Base-by-base conservation (phyloP, 1,284 basidiomycete genomes). In the Uromyces viciae-fabae region DNA sequence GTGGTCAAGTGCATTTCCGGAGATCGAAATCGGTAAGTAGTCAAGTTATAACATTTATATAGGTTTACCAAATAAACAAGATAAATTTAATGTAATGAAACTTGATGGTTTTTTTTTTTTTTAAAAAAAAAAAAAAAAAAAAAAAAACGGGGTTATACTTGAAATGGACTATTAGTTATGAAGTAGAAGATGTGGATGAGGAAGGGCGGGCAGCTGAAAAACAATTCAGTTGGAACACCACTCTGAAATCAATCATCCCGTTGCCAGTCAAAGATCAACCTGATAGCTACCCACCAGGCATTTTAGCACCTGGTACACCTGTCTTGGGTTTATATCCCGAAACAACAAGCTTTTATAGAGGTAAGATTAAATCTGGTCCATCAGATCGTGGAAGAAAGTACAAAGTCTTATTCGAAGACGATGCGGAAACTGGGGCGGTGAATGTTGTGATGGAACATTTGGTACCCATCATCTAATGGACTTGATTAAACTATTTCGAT, bases 291-390 rank as follows among this genome's bases (percentile, higher is more conserved):
- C 88, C 87, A 0, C 82, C 83, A 56, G 85, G 86, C 40, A 85
- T 86, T 58, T 87, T 85, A 75, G 85, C 87, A 0, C 76, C 83
- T 15, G 86, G 86, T 1, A 85, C 86, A 1, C 81, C 83, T 43
- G 88, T 88, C 52, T 85, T 88, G 68, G 88, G 86, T 0, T 83
- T 88, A 33, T 89, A 88, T 76, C 88, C 88, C 8, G 88, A 88
- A 54, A 89, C 88, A 9, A 88, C 88, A 0, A 85, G 85, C 0
- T 88, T 89, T 83, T 89, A 89, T 83, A 84, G 84, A 8, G 88
- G 87, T 1, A 85, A 85, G 0, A 86, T 89, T 72, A 69, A 78
- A 82, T 87, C 36, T 69, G 52, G 1, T 49, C 72, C 3, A 0
- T 75, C 25, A 36, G 82, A 81, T 14, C 56, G 71, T 14, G 83